These are phyloP conservation scores for Hyaloscypha hepaticicola DNA, from an alignment of 495 filamentous ascomycete species.

Conservation along the genomic window DNA sequence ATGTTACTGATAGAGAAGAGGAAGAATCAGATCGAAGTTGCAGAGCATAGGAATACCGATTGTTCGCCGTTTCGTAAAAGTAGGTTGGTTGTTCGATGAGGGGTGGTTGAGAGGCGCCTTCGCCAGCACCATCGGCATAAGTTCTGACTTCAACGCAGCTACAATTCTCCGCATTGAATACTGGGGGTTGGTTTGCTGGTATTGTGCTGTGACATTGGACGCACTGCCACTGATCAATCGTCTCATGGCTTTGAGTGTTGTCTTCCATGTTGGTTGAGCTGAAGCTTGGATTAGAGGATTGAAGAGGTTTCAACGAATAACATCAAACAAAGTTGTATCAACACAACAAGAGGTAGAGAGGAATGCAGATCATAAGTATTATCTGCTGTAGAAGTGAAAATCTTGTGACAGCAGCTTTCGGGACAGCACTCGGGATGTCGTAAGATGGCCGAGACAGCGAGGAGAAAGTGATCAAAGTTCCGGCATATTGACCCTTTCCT, in stretches of 20 bases:
- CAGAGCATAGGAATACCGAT: neutral
- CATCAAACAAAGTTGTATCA: too few species aligned
- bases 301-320: too few species aligned
- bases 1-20: slow-evolving; percentile 12
- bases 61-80: neutral
- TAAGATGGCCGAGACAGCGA: too few species aligned
- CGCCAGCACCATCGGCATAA: neutral
- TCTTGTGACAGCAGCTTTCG: too few species aligned
- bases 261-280: neutral
- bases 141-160: slow-evolving; percentile 27
- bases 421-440: too few species aligned
- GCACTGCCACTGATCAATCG: slow-evolving; percentile 13
- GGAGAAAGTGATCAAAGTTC: too few species aligned
- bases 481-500: too few species aligned
- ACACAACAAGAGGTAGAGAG: too few species aligned
- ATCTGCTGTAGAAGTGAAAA: too few species aligned
- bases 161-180: slow-evolving; percentile 36
- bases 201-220: slow-evolving; percentile 13
- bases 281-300: too few species aligned
- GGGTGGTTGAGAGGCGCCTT: too few species aligned
- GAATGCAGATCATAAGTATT: too few species aligned
- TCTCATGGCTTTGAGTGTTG: neutral
- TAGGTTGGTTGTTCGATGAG: neutral
- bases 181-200: slow-evolving; percentile 28
- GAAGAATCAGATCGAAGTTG: slow-evolving; percentile 18